Conservation (phyloP, 2,329 filamentous ascomycete species). For the Colletotrichum graminicola region DNA sequence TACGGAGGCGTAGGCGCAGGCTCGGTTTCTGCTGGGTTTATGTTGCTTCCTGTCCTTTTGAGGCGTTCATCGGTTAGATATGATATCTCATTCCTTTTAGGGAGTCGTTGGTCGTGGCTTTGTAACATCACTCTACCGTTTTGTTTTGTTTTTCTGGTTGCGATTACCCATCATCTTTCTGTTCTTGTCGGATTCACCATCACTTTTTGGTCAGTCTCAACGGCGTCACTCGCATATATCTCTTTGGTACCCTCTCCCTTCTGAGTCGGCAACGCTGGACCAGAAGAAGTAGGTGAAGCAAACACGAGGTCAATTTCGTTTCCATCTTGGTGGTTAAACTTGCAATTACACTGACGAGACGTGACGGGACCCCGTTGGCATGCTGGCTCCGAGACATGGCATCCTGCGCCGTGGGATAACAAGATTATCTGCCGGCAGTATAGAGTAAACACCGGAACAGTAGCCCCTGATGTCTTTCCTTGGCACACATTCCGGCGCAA, state of each 20-base stretch:
- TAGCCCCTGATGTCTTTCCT: background rate
- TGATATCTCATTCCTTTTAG: conserved; percentile 4
- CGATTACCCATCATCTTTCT: conserved; percentile 6
- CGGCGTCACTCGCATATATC: background rate
- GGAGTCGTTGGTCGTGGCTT: background rate
- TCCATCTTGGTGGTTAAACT: background rate
- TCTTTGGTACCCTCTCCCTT: background rate
- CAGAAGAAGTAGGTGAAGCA: background rate
- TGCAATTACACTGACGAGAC: background rate
- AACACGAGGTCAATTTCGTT: background rate
- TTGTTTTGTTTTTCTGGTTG: background rate
- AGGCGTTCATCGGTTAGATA: background rate
- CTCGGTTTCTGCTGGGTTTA: background rate
- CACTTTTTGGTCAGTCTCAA: background rate
- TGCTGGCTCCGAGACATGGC: background rate
- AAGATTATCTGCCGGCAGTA: too few species aligned
- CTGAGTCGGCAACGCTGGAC: background rate
- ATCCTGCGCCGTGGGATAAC: background rate
- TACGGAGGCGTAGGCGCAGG: conserved; percentile 19
- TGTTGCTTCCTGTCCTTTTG: background rate
- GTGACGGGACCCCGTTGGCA: background rate
- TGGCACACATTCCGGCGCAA: background rate
- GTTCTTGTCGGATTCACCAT: background rate
- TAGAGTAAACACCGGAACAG: background rate
- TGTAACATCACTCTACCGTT: background rate